Base-by-base conservation (phyloP, 331 rosid genomes). In the Quercus lobata region DNA sequence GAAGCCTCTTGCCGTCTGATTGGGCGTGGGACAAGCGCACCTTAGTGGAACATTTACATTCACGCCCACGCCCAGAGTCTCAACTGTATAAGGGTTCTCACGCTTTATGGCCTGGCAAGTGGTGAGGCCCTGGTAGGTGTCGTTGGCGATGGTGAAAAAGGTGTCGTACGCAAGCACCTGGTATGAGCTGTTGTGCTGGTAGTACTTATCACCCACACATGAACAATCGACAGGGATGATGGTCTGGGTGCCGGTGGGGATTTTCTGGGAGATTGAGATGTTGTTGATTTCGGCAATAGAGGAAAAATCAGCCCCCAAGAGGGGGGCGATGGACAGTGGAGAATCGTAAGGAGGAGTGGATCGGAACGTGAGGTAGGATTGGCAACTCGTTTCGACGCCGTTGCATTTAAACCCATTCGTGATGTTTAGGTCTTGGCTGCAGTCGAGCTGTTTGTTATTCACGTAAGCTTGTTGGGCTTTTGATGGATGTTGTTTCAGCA, bases 21-120 rank as follows among this genome's bases (percentile, higher is more conserved):
- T 80, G 35, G 19, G 11, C 0, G 97, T 88, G 0, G 92, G 94
- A 74, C 97, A 90, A 2, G 91, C 97, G 9, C 97, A 92, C 22
- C 90, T 24, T 9, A 92, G 90, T 2, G 97, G 97, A 22, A 92
- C 90, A 2, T 49, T 21, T 16, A 92, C 1, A 0, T 21, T 15
- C 6, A 37, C 12, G 2, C 83, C 88, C 3, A 0, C 29, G 3
- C 7, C 2, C 29, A 92, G 88, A 35, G 77, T 63, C 0, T 17
- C 53, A 3, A 0, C 12, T 5, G 2, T 1, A 71, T 55, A 61
- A 9, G 52, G 14, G 44, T 92, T 92, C 22, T 90, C 92, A 10
- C 63, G 74, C 19, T 29, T 57, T 25, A 90, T 78, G 16, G 95
- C 85, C 25, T 84, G 94, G 34, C 94, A 92, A 7, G 97, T 88